Percentiles rank a stretch among this genome's conserved stretches.
Conservation (phyloP, 768 basidiomycete genomes). For the Mycena alexandri region DNA sequence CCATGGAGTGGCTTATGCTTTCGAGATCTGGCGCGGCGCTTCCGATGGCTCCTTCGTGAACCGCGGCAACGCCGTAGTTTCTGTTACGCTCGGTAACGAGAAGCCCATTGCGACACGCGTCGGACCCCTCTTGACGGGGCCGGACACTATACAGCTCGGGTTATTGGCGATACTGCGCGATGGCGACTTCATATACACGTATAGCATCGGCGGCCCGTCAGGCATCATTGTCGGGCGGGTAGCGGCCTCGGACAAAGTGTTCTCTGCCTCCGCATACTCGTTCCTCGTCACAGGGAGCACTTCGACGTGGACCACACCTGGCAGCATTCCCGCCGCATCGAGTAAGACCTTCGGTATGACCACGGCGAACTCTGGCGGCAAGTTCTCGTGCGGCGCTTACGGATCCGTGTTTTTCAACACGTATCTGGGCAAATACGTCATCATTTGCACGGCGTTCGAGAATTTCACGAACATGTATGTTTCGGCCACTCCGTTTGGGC, state of each 20-base stretch:
- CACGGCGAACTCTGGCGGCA: background rate
- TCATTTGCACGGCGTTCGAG: slow-evolving; percentile 6
- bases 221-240: background rate
- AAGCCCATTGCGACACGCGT: background rate
- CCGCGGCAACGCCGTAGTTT: slow-evolving; percentile 3
- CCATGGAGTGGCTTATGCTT: background rate
- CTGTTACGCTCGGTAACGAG: background rate
- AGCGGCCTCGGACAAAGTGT: background rate
- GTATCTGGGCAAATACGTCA: background rate
- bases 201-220: slow-evolving; percentile 3
- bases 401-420: slow-evolving; percentile 5
- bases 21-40: slow-evolving; percentile 7
- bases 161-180: background rate
- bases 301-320: background rate
- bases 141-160: background rate
- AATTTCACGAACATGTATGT: slow-evolving; percentile 8
- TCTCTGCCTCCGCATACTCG: background rate
- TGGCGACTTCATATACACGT: slow-evolving; percentile 2
- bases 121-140: background rate
- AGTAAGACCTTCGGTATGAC: background rate
- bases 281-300: background rate
- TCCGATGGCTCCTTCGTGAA: background rate
- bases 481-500: background rate
- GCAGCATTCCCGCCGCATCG: background rate
- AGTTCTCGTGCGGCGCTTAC: background rate